These are phyloP conservation scores for Salix exigua DNA, from an alignment of 345 rosid genomes.

Conservation along the genomic window DNA sequence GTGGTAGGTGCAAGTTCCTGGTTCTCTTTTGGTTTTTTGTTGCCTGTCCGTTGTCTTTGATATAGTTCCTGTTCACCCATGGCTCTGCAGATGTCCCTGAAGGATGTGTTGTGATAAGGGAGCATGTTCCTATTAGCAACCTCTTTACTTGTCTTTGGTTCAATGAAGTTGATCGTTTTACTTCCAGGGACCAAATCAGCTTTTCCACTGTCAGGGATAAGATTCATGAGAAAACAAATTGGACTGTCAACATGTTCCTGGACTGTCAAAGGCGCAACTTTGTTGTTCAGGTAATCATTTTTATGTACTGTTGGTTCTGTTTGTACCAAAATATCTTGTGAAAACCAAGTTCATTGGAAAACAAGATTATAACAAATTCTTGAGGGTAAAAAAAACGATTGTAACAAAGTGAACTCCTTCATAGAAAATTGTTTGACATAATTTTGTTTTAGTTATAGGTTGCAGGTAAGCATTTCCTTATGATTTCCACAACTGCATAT, in stretches of 20 bases:
- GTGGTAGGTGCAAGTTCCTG: conserved; percentile 50
- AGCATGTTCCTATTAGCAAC: conserved; percentile 90
- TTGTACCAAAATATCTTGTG: neutral
- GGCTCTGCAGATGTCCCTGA: conserved; percentile 89
- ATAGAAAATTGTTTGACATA: neutral
- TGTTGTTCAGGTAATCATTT: conserved; percentile 77
- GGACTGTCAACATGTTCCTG: conserved; percentile 85
- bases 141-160: conserved; percentile 96
- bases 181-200: conserved; percentile 96
- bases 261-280: conserved; percentile 98
- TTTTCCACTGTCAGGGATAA: conserved; percentile 92
- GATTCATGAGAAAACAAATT: conserved; percentile 64
- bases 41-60: neutral
- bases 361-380: neutral
- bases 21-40: neutral
- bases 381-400: neutral
- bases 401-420: neutral
- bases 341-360: neutral
- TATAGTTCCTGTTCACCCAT: conserved; percentile 7
- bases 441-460: neutral
- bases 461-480: neutral
- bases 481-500: neutral
- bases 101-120: conserved; percentile 94
- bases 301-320: neutral
- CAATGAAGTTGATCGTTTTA: conserved; percentile 95